Base-by-base conservation (phyloP, 2,329 filamentous ascomycete genomes). In the Lachnellula occidentalis region DNA sequence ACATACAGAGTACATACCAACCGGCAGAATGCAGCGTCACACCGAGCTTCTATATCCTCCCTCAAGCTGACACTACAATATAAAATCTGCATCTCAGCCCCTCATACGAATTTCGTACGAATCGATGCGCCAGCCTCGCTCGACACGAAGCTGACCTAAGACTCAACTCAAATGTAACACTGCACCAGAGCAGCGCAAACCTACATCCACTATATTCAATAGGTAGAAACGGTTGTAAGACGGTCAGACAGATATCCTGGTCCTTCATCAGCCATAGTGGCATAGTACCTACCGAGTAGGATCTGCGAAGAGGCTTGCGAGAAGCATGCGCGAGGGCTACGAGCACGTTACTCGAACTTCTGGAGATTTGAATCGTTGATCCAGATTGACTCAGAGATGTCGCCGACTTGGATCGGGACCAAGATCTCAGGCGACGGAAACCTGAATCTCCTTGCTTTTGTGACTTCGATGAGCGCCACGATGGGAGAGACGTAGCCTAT, bases 21-120 rank as follows among this genome's bases (percentile, higher is more conserved):
- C 34, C n/a, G 37, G 9, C 39, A n/a, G 21, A 27, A 17, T 39
- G 22, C 27, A 34, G 41, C 34, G 51, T 59, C 45, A 49, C 52
- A 57, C 57, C 53, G 43, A 43, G 46, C 42, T 37, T 46, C 34
- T 37, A 31, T 31, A 31, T 31, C 11, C 27, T 31, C 27, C 8
- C 11, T 31, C 27, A 53, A 50, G 55, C 54, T 59, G 59, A 52
- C 56, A 19, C 45, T 39, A 43, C 48, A 48, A 60, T 54, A 57
- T 50, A 49, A 56, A 49, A 54, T 17, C 55, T 56, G 53, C 55
- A 58, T 50, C 48, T 59, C 57, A 59, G 57, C 57, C 57, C 55
- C 48, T 24, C 49, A 34, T 53, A 27, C 21, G 19, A 36, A 34
- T 41, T 7, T 22, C 22, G 17, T 34, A 34, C 43, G 34, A 41